Base-by-base conservation (phyloP, 306 rosid species). In the Cicer cuneatum region DNA sequence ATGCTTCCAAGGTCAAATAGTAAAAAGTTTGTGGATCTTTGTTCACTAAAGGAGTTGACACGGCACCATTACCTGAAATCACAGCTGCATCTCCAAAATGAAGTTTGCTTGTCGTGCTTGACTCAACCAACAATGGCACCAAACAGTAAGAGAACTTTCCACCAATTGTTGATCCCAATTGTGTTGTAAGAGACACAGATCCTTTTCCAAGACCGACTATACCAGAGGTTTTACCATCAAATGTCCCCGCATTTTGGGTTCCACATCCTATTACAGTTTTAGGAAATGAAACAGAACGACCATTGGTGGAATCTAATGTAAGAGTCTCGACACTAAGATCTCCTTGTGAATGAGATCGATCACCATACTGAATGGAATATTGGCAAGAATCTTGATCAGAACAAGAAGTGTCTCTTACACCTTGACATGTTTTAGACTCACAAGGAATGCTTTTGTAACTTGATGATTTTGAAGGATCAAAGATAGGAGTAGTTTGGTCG, bases 71-170 rank as follows among this genome's bases (percentile, higher is more conserved):
- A 0, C 80, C 80, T 12, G 73, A 80, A 35, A 80, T 80, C 2
- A 69, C 15, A 33, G 77, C 80, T 8, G 54, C 59, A 33, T 61
- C 68, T 29, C 84, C 84, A 19, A 80, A 75, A 33, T n/a, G 61
- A 2, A 68, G 43, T 49, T 19, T 68, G 21, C 63, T 57, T 0
- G 74, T 19, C 0, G 0, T 2, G 0, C 18, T 8, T 0, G 13
- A 2, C 1, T 19, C 33, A 48, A 10, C 14, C 2, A 7, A 12
- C 2, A 2, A 2, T 8, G 57, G 10, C 0, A 66, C 47, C 63
- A 90, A 82, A 61, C 96, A 90, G 46, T 90, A 82, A 0, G 91
- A 83, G 66, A 88, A 90, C 49, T 82, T 90, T 0, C 88, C 86
- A 0, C 0, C 71, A 0, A 72, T 74, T 1, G 86, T 68, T 3